These are phyloP conservation scores for Pleurotus cornucopiae DNA, from an alignment of 768 basidiomycete species.

Conservation along the genomic window DNA sequence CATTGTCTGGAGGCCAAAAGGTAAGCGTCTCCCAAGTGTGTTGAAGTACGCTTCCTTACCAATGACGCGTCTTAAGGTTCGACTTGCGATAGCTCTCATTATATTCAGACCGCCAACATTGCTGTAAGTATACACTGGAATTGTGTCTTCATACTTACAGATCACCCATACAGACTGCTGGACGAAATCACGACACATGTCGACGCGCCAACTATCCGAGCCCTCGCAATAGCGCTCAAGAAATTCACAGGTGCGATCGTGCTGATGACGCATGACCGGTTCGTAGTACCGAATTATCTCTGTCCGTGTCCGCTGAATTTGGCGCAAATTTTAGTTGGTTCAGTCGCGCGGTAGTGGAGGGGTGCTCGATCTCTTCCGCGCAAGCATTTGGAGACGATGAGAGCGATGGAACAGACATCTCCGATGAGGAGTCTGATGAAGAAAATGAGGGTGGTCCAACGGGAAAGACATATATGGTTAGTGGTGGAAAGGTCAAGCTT, in stretches of 20 bases:
- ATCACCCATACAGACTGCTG: conserved; percentile 22
- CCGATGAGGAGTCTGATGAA: conserved; percentile 12
- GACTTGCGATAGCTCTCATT: conserved; percentile 54
- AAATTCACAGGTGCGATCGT: conserved; percentile 52
- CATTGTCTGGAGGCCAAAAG: conserved; percentile 55
- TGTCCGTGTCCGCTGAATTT: neutral
- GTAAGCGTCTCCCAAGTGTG: conserved; percentile 14
- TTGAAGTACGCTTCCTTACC: neutral
- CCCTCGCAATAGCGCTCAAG: conserved; percentile 47
- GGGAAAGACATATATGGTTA: conserved; percentile 19
- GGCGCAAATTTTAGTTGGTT: conserved; percentile 13
- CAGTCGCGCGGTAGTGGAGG: conserved; percentile 20
- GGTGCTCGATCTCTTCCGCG: conserved; percentile 19
- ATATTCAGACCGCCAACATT: conserved; percentile 52
- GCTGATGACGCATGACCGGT: conserved; percentile 65
- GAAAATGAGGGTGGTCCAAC: conserved; percentile 8
- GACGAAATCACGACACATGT: conserved; percentile 72
- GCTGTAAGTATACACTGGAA: conserved; percentile 17
- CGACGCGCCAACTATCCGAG: conserved; percentile 56
- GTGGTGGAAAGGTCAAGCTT: conserved; percentile 17
- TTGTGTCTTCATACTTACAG: neutral
- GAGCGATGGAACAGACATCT: conserved; percentile 13
- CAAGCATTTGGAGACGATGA: conserved; percentile 17
- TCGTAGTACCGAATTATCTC: neutral
- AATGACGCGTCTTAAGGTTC: conserved; percentile 33